These are phyloP conservation scores for Aspergillus biplanus DNA, from an alignment of 495 filamentous ascomycete genomes.

Conservation along the genomic window DNA sequence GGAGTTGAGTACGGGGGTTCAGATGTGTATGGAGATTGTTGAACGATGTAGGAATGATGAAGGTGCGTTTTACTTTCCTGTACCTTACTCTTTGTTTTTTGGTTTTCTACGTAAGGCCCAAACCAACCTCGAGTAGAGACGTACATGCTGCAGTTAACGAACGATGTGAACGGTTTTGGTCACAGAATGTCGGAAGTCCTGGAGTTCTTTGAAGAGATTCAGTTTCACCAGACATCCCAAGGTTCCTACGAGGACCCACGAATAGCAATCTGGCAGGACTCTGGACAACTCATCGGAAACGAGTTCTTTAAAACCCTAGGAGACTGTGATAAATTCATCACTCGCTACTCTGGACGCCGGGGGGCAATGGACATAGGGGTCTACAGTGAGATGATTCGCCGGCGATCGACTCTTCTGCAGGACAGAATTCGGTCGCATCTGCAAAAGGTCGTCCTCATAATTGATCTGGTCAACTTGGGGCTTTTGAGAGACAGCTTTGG, in stretches of 20 bases:
- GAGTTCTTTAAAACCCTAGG: slow-evolving; percentile 2
- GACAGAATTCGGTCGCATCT: not conserved
- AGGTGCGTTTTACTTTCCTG: not conserved
- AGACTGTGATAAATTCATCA: not conserved
- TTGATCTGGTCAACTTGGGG: not conserved
- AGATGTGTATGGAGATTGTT: not conserved
- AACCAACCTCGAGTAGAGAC: not conserved
- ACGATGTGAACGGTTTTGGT: not conserved
- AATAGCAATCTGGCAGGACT: not conserved
- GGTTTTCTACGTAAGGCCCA: not conserved
- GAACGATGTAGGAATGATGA: not conserved
- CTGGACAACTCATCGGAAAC: not conserved
- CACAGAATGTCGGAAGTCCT: not conserved
- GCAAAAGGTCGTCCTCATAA: not conserved
- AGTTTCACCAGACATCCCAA: not conserved
- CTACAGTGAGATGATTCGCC: not conserved
- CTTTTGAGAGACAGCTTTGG: too few species aligned
- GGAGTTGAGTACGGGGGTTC: not conserved
- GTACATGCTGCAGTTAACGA: not conserved
- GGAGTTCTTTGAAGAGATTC: not conserved
- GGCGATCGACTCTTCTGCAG: not conserved
- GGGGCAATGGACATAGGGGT: not conserved
- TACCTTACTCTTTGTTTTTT: not conserved
- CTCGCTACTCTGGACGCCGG: not conserved
- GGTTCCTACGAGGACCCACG: not conserved